phyloP scores from a whole-genome alignment of 2,329 filamentous ascomycete species.

The Fusarium subglutinans region DNA sequence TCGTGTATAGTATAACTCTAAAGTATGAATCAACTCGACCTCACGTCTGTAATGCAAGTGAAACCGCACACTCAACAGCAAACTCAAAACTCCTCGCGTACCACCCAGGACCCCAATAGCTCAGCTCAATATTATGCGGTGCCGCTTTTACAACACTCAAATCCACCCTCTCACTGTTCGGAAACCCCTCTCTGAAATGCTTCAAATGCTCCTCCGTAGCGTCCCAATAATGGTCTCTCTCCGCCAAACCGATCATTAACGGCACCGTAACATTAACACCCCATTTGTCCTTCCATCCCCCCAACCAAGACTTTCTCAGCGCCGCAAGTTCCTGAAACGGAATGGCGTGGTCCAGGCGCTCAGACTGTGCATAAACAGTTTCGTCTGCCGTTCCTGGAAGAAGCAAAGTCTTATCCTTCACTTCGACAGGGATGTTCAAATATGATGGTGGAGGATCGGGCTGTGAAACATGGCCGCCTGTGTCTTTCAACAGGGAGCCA shows the following conservation, averaged over 20 bases:
- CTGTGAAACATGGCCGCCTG: constrained; percentile 9
- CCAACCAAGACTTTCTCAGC: constrained; percentile 21
- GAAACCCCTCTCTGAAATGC: constrained; percentile 13
- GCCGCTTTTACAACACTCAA: constrained; percentile 26
- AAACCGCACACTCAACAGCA: constrained; percentile 31
- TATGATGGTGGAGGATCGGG: constrained; percentile 12
- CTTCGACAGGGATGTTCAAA: constrained; percentile 23
- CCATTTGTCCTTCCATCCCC: constrained; percentile 33
- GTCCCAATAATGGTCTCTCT: constrained; percentile 29
- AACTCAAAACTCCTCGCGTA: constrained; percentile 36
- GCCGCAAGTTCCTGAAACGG: constrained; percentile 28
- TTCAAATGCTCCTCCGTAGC: constrained; percentile 32
- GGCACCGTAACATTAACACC: constrained; percentile 15
- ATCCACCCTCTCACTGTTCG: constrained; percentile 26
- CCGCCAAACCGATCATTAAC: constrained; percentile 26
- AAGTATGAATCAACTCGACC: not conserved
- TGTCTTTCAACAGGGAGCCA: constrained; percentile 23
- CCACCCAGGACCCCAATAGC: constrained; percentile 33
- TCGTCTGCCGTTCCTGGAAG: constrained; percentile 28
- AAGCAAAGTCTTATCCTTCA: constrained; percentile 32
- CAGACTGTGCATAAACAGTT: constrained; percentile 21
- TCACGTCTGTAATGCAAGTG: not conserved
- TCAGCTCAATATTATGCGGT: constrained; percentile 36
- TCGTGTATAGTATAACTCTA: not conserved
- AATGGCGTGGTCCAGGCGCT: constrained; percentile 26